Percentiles rank a stretch among this genome's conserved stretches.
Conservation (phyloP, 2,329 filamentous ascomycete genomes). For the Periconia sp. region DNA sequence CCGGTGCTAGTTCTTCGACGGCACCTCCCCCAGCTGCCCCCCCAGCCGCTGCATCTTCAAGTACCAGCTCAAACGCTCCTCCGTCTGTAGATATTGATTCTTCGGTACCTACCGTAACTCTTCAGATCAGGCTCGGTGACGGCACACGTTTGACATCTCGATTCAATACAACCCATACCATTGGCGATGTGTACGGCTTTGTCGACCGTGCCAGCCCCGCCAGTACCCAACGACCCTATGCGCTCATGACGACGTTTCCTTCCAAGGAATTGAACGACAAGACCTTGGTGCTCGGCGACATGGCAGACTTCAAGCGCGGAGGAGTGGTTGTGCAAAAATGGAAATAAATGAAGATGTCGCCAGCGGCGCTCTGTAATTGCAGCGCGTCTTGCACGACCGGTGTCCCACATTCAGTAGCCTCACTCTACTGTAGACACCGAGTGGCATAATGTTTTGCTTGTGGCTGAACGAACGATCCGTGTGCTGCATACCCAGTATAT, state of each 20-base stretch:
- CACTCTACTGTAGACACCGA: too few species aligned
- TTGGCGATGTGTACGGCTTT: slow-evolving; percentile 77
- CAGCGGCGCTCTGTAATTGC: neutral
- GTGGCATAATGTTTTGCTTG: too few species aligned
- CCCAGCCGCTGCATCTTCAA: slow-evolving; percentile 30
- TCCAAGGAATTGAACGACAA: slow-evolving; percentile 78
- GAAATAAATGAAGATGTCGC: slow-evolving; percentile 31
- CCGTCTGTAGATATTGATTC: slow-evolving; percentile 59
- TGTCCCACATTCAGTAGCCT: too few species aligned
- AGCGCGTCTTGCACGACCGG: neutral
- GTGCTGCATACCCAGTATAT: too few species aligned
- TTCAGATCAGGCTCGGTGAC: slow-evolving; percentile 78
- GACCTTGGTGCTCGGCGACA: slow-evolving; percentile 48
- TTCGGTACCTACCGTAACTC: slow-evolving; percentile 66
- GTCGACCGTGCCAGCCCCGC: slow-evolving; percentile 65
- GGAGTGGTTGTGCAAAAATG: slow-evolving; percentile 61
- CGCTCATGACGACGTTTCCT: slow-evolving; percentile 80
- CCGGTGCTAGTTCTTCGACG: slow-evolving; percentile 53
- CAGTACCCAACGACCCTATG: slow-evolving; percentile 63
- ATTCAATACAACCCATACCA: slow-evolving; percentile 78
- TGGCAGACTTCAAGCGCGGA: slow-evolving; percentile 54
- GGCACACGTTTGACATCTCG: slow-evolving; percentile 75
- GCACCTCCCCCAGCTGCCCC: slow-evolving; percentile 26
- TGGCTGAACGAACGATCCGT: too few species aligned
- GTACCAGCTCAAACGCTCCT: slow-evolving; percentile 41